Evolutionary conservation across 1,284 basidiomycete genomes (phyloP).

Genomic region (Cystobasidium slooffiae): DNA sequence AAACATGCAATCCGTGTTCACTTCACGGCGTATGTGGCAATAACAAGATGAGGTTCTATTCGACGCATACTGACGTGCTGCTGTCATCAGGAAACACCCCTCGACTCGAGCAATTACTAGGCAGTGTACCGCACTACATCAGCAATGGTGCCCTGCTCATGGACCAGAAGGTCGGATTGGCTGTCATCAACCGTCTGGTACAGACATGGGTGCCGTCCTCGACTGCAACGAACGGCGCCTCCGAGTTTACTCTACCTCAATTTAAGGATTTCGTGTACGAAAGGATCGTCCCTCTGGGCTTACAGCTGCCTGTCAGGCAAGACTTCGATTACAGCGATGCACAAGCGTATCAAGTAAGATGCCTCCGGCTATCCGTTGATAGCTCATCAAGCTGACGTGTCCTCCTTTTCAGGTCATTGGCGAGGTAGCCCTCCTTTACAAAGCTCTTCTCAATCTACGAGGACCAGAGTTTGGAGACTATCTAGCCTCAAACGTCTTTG

Average conservation of each 20-base stretch:
- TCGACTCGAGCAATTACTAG: slow-evolving; percentile 77
- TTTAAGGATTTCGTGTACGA: slow-evolving; percentile 95
- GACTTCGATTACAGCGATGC: slow-evolving; percentile 88
- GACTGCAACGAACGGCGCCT: slow-evolving; percentile 49
- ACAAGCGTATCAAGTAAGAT: slow-evolving; percentile 75
- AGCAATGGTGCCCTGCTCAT: slow-evolving; percentile 72
- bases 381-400: background rate
- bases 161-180: slow-evolving; percentile 79
- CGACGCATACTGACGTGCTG: slow-evolving; percentile 40
- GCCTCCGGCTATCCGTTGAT: slow-evolving; percentile 36
- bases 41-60: background rate
- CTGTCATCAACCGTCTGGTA: slow-evolving; percentile 73
- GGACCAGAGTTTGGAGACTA: slow-evolving; percentile 84
- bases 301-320: slow-evolving; percentile 76
- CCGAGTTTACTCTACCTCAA: slow-evolving; percentile 64
- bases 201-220: slow-evolving; percentile 70
- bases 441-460: slow-evolving; percentile 75
- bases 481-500: slow-evolving; percentile 78
- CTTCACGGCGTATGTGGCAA: slow-evolving; percentile 73
- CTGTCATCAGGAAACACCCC: slow-evolving; percentile 71
- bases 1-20: slow-evolving; percentile 80
- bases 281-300: slow-evolving; percentile 78
- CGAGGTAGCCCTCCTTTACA: slow-evolving; percentile 83
- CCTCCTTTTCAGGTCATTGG: slow-evolving; percentile 71
- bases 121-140: slow-evolving; percentile 65